Base-by-base conservation (phyloP, 2,329 filamentous ascomycete genomes). In the Diplocarpon mali region DNA sequence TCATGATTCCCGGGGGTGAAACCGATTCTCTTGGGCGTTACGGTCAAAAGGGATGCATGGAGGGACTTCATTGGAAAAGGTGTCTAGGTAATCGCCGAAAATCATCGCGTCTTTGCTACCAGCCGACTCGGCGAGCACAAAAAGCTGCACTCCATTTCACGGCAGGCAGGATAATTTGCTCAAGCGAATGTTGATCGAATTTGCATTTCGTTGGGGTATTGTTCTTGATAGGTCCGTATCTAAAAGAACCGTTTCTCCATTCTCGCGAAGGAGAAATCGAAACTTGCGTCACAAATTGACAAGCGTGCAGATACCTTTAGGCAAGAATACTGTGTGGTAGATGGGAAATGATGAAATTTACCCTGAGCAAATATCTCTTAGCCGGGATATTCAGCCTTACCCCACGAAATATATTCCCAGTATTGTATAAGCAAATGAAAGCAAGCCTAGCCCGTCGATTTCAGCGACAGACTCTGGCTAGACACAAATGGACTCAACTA, bases 1-100 rank as follows among this genome's bases (percentile, higher is more conserved):
- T 42, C 5, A 43, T 38, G 41, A 43, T 43, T 43, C 41, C 41
- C 35, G 37, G 34, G 29, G 35, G 24, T 34, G 36, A 32, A 38
- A 43, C 14, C 20, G 20, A 24, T 24, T 31, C 27, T 31, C 9
- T 31, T 27, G 35, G 41, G 34, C 35, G 35, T 43, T 37, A n/a
- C 12, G 41, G 41, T 37, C 14, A n/a, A 15, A 16, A 16, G 27
- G 28, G 12, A 32, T 10, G 34, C 20, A 24, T 24, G 27, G 30
- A 14, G 28, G 41, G 34, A 28, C 36, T 20, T 37, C 7, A 43
- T 37, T 5, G 2, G 28, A 28, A 42, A 31, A 36, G 40, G 40
- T 20, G 27, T 24, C 31, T 28, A 9, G 16, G 27, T 28, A 10
- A 27, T 35, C 16, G 17, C 40, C 28, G 32, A 35, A 8, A 24